Conservation (phyloP, 1,284 basidiomycete species). For the Volvariella volvacea region DNA sequence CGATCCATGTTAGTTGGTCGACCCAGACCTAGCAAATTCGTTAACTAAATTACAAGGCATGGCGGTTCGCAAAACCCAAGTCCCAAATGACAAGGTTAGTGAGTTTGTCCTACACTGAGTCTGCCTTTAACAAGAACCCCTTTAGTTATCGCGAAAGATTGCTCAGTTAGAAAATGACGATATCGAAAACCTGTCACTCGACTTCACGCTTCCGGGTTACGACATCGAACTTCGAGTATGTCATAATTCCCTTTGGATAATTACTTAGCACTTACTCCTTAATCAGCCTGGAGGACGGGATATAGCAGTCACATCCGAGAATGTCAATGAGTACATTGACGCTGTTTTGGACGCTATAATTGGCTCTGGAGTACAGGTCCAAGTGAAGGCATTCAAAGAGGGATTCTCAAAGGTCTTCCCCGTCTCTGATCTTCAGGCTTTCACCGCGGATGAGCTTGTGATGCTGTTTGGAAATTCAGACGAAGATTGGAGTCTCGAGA, state of each 20-base stretch:
- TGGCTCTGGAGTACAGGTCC: slow-evolving; percentile 65
- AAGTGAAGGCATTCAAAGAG: slow-evolving; percentile 82
- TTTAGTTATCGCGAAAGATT: slow-evolving; percentile 49
- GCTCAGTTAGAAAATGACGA: slow-evolving; percentile 54
- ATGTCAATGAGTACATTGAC: slow-evolving; percentile 84
- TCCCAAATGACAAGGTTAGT: slow-evolving; percentile 48
- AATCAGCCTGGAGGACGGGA: slow-evolving; percentile 70
- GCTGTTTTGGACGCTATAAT: slow-evolving; percentile 79
- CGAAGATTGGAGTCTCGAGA: slow-evolving; percentile 90
- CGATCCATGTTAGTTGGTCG: slow-evolving; percentile 60
- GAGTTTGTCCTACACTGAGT: neutral
- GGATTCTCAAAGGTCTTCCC: slow-evolving; percentile 96
- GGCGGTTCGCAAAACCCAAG: slow-evolving; percentile 29
- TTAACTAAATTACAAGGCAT: slow-evolving; percentile 72
- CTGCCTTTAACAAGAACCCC: slow-evolving; percentile 6
- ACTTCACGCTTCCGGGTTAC: slow-evolving; percentile 96
- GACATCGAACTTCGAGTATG: slow-evolving; percentile 82
- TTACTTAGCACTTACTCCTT: slow-evolving; percentile 7
- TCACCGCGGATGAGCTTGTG: slow-evolving; percentile 89
- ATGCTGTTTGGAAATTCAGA: slow-evolving; percentile 94
- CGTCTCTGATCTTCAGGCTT: slow-evolving; percentile 82
- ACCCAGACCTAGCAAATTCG: slow-evolving; percentile 80
- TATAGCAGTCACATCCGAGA: slow-evolving; percentile 75
- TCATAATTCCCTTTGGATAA: slow-evolving; percentile 2
- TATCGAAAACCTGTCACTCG: slow-evolving; percentile 85